Conservation (phyloP, 2,329 filamentous ascomycete species). For the Aspergillus sp. region DNA sequence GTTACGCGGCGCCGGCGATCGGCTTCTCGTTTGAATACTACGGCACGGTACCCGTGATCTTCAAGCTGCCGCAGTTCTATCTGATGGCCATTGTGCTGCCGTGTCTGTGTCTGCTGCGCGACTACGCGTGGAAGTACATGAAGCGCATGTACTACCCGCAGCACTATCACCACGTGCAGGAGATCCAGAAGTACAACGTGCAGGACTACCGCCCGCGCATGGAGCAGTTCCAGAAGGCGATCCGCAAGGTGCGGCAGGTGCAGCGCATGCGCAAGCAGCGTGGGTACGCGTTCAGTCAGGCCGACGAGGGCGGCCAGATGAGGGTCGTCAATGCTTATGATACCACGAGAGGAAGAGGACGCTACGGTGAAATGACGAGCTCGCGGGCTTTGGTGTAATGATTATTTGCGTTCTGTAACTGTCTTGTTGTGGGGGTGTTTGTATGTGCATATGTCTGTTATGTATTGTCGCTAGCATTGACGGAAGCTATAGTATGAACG, state of each 20-base stretch:
- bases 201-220: slow-evolving; percentile 98
- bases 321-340: slow-evolving; percentile 96
- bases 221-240: slow-evolving; percentile 99
- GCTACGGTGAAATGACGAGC: slow-evolving; percentile 92
- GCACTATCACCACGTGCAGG: slow-evolving; percentile 96
- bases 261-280: slow-evolving; percentile 99
- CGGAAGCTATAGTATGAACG: neutral
- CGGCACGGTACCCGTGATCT: slow-evolving; percentile 78
- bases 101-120: slow-evolving; percentile 76
- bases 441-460: neutral
- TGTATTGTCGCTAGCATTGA: neutral
- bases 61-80: slow-evolving; percentile 84
- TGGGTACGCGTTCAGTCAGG: slow-evolving; percentile 96
- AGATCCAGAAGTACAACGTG: slow-evolving; percentile 99
- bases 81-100: slow-evolving; percentile 81
- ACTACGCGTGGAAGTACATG: slow-evolving; percentile 95
- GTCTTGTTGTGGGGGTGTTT: neutral
- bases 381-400: slow-evolving; percentile 41
- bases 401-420: slow-evolving; percentile 6
- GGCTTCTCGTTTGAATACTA: slow-evolving; percentile 80
- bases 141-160: slow-evolving; percentile 97
- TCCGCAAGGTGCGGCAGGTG: slow-evolving; percentile 95
- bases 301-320: slow-evolving; percentile 87
- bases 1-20: slow-evolving; percentile 77
- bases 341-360: slow-evolving; percentile 85